Evolutionary conservation across 139 green algal genomes (phyloP), one percentile per base, ranked within the genome.

Genomic region (Chlamydomonas eustigma): DNA sequence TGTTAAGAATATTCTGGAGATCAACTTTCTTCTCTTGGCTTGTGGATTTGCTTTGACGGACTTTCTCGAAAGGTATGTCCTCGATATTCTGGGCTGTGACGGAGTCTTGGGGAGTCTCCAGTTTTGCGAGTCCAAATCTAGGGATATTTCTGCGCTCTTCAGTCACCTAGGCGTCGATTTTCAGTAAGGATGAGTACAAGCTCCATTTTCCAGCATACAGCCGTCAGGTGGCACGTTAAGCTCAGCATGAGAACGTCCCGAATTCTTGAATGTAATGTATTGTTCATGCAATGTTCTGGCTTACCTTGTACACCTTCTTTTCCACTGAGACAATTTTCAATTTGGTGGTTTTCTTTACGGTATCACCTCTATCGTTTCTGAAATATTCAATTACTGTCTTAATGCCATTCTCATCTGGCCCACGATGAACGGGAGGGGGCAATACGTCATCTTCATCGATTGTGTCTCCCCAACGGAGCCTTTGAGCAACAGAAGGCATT

Each of bases 31-130:
- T 96, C 83, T 97, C 91, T 78, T 93, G 84, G 39, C 88, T 86
- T 32, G 87, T 95, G 64, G 93, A 87, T 84, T 97, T 95, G 51
- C 86, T 50, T 50, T 87, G 81, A 4, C 87, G 76, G 36, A 92
- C 81, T 30, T 89, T 87, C 74, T 99, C 96, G 52, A 99, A 93
- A 52, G 89, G 94, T 65, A 99, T 94, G 51, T 99, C 93, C 64
- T 99, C 95, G 2, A 81, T 84, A 4, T 83, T 85, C 68, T 91
- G 75, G 31, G 79, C 51, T 31, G 91, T 94, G 34, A 92, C 78
- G n/a, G 85, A 87, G 52, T 99, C 96, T 37, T 96, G 83, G 63
- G 85, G 88, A 35, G 97, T 92, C 77, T 99, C 94, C 63, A 97
- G 86, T 0, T 89, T 80, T 4, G 92, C 94, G 24, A 91, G 76